Base-by-base conservation (phyloP, 768 basidiomycete species). In the Calvatia gigantea region DNA sequence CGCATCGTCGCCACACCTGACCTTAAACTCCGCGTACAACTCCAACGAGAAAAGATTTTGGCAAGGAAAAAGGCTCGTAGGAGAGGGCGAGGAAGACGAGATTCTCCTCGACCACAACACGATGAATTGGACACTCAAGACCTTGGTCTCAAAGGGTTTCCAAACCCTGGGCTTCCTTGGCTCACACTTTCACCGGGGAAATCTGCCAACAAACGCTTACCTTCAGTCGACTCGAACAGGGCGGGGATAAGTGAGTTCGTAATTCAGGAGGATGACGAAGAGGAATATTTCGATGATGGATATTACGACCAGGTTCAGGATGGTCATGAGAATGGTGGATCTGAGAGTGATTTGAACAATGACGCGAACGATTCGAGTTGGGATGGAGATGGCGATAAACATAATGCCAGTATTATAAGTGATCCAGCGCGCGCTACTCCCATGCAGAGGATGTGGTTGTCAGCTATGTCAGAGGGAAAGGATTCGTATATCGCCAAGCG, bases 381-480 rank as follows among this genome's bases (percentile, higher is more conserved):
- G 74, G 79, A 81, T 50, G 75, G 75, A 21, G 59, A 74, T 3
- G 80, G 80, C 49, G 77, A 81, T 60, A 71, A 76, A 44, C 61
- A 78, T 29, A 67, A 68, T 52, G 75, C 85, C 4, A 81, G 87
- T 2, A 84, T 96, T 70, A 92, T 96, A 42, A 76, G 79, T 54
- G 89, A 93, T 69, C 94, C 94, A 19, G 87, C 84, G 1, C 77
- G 85, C 39, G 94, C 94, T 15, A 91, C 86, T 15, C 81, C 87
- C 17, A 69, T 86, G 56, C 86, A 96, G 69, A 78, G 87, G 44
- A 79, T 82, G 51, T 96, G 94, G 93, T 73, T 97, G 52, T 79
- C 84, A n/a, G 88, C 86, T n/a, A 97, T 98, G 85, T 87, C 87
- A 2, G 85, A 89, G 28, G 87, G 86, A 1, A 91, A 89, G 68